Evolutionary conservation across 78 protist genomes (phyloP), one percentile per base, ranked within the genome.

Genomic region (Emiliania huxleyi): DNA sequence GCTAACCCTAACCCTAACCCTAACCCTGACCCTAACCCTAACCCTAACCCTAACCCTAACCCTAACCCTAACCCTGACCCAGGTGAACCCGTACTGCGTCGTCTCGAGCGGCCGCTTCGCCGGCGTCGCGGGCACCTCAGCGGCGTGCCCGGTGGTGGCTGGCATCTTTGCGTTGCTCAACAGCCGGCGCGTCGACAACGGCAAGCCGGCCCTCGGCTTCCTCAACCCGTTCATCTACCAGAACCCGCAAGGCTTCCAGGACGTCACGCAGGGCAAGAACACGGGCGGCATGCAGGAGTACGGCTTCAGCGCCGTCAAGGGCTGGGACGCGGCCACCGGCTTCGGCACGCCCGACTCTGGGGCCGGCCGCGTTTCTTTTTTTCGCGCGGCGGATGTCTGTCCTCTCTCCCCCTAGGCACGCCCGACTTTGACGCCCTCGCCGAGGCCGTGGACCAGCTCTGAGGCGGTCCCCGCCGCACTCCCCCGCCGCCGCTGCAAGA

Each of bases 221-320:
- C 91, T 96, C 55, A 96, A 96, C 94, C 97, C 97, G 40, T 85
- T 87, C 29, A 15, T 96, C 35, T 96, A 96, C 83, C 38, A 79
- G 73, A 69, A 18, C 92, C 73, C 90, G 21, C 69, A 40, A 46
- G 89, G 73, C 38, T 95, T 95, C 93, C 33, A 43, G 45, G 97
- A 96, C 73, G 49, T 96, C 11, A 46, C 42, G 25, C 0, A 35
- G 37, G 97, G 97, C 79, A 38, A 33, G 44, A 96, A 94, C 93
- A 23, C 43, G 2, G 77, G 52, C n/a, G 91, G 25, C 48, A 52
- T 84, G 43, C 45, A 92, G 40, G 21, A 8, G 1, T 37, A 83
- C 49, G 97, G 97, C 43, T 96, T 91, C 88, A 22, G 25, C 2
- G 95, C 97, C 23, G 26, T 95, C 23, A 23, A 6, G 0, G 96